Percentiles rank a stretch among this genome's conserved stretches.
These are phyloP conservation scores for Fraxinus dipetala DNA, from an alignment of 305 asterid species.

Conservation along the genomic window DNA sequence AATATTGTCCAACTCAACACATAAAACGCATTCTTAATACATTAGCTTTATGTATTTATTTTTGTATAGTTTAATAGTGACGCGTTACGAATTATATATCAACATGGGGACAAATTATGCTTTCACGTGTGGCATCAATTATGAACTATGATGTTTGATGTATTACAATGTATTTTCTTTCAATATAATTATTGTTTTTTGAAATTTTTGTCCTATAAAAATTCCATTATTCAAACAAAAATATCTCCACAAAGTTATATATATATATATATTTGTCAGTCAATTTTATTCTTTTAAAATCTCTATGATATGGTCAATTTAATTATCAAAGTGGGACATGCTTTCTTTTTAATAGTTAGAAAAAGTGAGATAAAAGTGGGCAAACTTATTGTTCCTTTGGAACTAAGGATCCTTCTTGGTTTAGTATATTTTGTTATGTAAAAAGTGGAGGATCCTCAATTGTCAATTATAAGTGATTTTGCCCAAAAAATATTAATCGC, in stretches of 20 bases:
- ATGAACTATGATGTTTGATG: not conserved
- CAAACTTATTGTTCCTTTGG: not conserved
- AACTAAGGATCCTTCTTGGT: not conserved
- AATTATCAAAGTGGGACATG: not conserved
- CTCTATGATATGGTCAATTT: not conserved
- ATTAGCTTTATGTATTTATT: not conserved
- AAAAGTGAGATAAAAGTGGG: not conserved
- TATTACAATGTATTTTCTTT: not conserved
- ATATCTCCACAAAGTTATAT: not conserved
- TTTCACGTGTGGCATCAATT: not conserved
- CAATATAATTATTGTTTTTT: not conserved
- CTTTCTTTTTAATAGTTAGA: not conserved
- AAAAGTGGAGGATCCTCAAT: not conserved
- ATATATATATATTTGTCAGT: no score
- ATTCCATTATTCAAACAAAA: not conserved
- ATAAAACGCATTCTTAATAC: not conserved
- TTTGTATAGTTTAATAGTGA: no score
- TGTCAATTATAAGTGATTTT: not conserved
- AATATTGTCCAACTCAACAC: not conserved
- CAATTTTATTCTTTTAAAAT: not conserved
- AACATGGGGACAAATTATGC: not conserved
- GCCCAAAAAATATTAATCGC: not conserved
- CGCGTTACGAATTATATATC: not conserved
- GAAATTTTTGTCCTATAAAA: not conserved
- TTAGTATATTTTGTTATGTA: not conserved